phyloP scores from a whole-genome alignment of 305 asterid genomes.

The Lippia alba region DNA sequence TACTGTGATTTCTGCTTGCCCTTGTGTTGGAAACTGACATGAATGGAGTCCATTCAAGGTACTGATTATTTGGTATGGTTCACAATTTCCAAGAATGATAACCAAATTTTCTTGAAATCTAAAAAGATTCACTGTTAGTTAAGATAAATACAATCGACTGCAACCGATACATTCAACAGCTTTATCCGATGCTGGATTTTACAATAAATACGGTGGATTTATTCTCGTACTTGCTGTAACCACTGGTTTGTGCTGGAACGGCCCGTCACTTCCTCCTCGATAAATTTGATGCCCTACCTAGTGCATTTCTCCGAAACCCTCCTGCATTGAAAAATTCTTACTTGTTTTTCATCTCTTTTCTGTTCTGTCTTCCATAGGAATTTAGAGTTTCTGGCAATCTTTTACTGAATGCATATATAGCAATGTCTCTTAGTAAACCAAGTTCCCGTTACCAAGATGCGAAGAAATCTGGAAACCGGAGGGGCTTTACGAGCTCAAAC shows the following conservation, averaged over 20 bases:
- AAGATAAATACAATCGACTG: conserved; percentile 39
- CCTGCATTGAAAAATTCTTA: neutral
- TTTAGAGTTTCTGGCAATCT: conserved; percentile 28
- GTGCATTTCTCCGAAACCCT: conserved; percentile 27
- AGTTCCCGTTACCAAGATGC: conserved; percentile 25
- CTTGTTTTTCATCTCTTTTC: too few relatives aligned
- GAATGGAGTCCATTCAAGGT: conserved; percentile 10
- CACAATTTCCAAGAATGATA: conserved; percentile 25
- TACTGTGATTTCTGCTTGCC: neutral
- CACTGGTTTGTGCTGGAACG: conserved; percentile 37
- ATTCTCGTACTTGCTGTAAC: conserved; percentile 30
- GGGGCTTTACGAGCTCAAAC: conserved; percentile 18
- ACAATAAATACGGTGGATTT: conserved; percentile 29
- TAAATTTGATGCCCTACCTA: conserved; percentile 32
- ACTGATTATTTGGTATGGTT: conserved; percentile 8
- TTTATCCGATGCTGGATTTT: conserved; percentile 32
- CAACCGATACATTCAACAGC: conserved; percentile 36
- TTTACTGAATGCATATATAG: conserved; percentile 16
- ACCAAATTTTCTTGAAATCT: conserved; percentile 15
- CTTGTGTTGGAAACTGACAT: too few relatives aligned
- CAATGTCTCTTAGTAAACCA: conserved; percentile 32
- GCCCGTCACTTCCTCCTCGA: conserved; percentile 32
- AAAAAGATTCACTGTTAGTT: conserved; percentile 41
- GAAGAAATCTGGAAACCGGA: conserved; percentile 31
- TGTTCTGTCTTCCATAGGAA: too few relatives aligned